Base-by-base conservation (phyloP, 495 filamentous ascomycete species). In the Cladorrhinum samala region DNA sequence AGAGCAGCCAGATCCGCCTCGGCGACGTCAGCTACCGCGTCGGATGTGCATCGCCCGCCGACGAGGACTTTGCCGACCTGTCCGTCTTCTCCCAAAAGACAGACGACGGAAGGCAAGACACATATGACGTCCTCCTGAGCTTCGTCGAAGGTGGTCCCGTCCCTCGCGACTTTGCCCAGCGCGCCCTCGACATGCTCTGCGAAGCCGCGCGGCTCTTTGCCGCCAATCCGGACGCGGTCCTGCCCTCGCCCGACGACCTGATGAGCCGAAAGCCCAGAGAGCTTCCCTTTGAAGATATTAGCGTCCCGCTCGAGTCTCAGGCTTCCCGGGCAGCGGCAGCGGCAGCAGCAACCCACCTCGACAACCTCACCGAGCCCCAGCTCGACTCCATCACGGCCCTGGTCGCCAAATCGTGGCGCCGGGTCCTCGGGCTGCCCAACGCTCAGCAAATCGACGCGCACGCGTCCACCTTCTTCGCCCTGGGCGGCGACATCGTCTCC, bases 31-130 rank as follows among this genome's bases (percentile, higher is more conserved):
- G 47, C 20, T 62, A 62, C 36, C 14, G 36, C 1, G 52, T 62
- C n/a, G 59, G 59, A 2, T 55, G 55, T 13, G 56, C 59, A 4
- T 45, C 55, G 9, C 38, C 44, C 5, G 55, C 45, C 1, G 48
- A 58, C 16, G 55, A 56, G n/a, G 55, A 58, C 40, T 58, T 62
- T 49, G 45, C 55, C 23, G 59, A 62, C 23, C n/a, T 62, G 23
- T 55, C 52, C 1, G 30, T 62, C 19, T 21, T 58, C 9, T 62
- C 59, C 6, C 55, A 62, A 46, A 48, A 44, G 2, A 33, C 25
- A 4, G 45, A 18, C 0, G 33, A 33, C 9, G 46, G 17, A 6
- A 45, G 21, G 20, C 45, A 39, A 17, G 55, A 55, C 13, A 42
- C 16, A 44, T 62, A 58, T 45, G 59, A 62, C 17, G 56, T 62